These are phyloP conservation scores for Cyamopsis tetragonoloba DNA, from an alignment of 306 rosid species.

Conservation along the genomic window DNA sequence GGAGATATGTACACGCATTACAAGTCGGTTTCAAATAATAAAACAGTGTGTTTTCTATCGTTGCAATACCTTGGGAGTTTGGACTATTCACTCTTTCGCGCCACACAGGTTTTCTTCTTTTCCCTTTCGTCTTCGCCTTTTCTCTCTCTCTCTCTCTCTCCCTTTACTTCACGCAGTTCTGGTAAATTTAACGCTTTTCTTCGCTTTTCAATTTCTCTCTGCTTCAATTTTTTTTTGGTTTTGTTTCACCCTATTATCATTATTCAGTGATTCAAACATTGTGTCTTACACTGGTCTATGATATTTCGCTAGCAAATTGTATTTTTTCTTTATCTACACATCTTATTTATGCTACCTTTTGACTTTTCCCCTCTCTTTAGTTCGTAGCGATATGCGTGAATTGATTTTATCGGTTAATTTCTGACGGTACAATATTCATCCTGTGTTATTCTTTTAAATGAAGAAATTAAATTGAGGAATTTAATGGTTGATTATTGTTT, in stretches of 20 bases:
- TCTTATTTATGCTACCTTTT: neutral
- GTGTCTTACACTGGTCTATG: neutral
- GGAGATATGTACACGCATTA: too few relatives aligned
- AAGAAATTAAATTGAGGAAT: neutral
- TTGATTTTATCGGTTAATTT: neutral
- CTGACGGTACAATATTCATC: neutral
- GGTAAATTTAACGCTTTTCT: conserved; percentile 4
- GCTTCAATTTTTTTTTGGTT: neutral
- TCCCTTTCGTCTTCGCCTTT: neutral
- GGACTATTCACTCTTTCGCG: conserved; percentile 40
- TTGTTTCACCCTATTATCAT: neutral
- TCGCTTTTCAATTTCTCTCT: neutral
- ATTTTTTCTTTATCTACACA: neutral
- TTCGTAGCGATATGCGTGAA: neutral
- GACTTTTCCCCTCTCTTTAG: neutral
- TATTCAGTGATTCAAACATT: conserved; percentile 12
- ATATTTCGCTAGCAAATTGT: neutral
- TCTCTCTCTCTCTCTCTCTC: neutral
- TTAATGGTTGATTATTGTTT: too few relatives aligned
- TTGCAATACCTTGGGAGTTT: too few relatives aligned
- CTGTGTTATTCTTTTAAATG: neutral
- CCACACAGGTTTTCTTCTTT: conserved; percentile 33
- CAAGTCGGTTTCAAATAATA: too few relatives aligned
- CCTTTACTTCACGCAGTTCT: neutral
- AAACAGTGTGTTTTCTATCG: too few relatives aligned